Base-by-base conservation (phyloP, 371 early-diverging fungal genomes). In the Sporodiniella umbellata region DNA sequence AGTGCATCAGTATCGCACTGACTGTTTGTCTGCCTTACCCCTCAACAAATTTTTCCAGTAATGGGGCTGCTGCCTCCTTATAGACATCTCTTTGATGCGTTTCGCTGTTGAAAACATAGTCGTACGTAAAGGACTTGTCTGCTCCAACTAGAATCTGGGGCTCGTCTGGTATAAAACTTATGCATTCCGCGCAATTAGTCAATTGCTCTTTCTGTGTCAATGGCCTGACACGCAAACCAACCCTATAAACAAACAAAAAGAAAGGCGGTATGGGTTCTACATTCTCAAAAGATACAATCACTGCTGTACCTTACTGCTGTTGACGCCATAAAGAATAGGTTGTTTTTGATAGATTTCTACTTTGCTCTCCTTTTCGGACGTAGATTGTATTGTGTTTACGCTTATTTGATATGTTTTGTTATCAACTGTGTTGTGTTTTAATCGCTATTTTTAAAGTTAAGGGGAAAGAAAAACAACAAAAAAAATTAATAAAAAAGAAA, bases 1-100 rank as follows among this genome's bases (percentile, higher is more conserved):
- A 31, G 23, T 17, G 39, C 10, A 31, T 25, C n/a, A 35, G 15
- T 35, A 35, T 26, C 6, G 25, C 24, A 33, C 18, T 17, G 23
- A 18, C 42, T 43, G n/a, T 53, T 46, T 48, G 5, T 24, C n/a
- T 28, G 14, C 35, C 48, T 68, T 82, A 99, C 64, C 97, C 97
- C 54, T 93, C 92, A 33, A 89, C 58, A 59, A 95, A 92, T 51
- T 87, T 84, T 12, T 83, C 79, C 17, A 96, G 75, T 39, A 95
- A 63, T 3, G 86, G 86, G n/a, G 64, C 62, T 21, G 88, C 86
- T 24, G 83, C 77, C 5, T 66, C 57, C 28, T 85, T 79, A 68
- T 87, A 93, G 10, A 95, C 78, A 2, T 76, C 51, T 11, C 66
- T 45, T 64, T 97, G 98, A 10, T 55, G 44, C 2, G 82, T 54